Base-by-base conservation (phyloP, 768 basidiomycete genomes). In the Leucosporidium yakuticum region DNA sequence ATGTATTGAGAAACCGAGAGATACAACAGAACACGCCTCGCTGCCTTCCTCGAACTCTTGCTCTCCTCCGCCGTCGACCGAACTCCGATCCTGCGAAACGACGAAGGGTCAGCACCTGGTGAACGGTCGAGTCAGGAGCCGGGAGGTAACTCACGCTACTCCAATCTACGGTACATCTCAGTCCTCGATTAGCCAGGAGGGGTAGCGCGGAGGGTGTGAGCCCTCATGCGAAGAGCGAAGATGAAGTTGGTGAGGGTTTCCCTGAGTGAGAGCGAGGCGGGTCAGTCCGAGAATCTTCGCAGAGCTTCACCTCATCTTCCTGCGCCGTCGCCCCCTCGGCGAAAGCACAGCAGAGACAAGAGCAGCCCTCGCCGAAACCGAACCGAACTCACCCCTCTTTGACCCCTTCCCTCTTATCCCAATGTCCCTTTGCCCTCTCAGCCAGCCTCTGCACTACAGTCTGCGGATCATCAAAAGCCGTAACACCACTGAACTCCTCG, bases 211-310 rank as follows among this genome's bases (percentile, higher is more conserved):
- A 65, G 64, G 34, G 64, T 65, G 64, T 65, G 64, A 12, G 57
- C 64, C 47, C 66, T 55, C 66, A 67, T 67, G 25, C 66, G n/a
- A 9, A 67, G 9, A 14, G 34, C 66, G 48, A 49, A 72, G 64
- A 72, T 69, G 23, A 72, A 72, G 50, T 72, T 72, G 20, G 70
- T 72, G 2, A 72, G 39, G 11, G 70, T 72, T 56, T 72, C 70
- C 12, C 69, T 70, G 31, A 3, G 39, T 44, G 39, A 2, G 39
- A 15, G 17, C 21, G 21, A 6, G 25, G 12, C 19, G 21, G 25
- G n/a, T 47, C 53, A 44, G 27, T 15, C 20, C 21, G 27, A 27
- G 25, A 2, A 20, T 9, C 55, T 14, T 56, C 25, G 9, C 19
- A 19, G 29, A 23, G 29, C 12, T 8, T 27, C 9, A 53, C 51